These are phyloP conservation scores for Pichia sp. DNA, from an alignment of 1,139 yeast species.

Conservation along the genomic window DNA sequence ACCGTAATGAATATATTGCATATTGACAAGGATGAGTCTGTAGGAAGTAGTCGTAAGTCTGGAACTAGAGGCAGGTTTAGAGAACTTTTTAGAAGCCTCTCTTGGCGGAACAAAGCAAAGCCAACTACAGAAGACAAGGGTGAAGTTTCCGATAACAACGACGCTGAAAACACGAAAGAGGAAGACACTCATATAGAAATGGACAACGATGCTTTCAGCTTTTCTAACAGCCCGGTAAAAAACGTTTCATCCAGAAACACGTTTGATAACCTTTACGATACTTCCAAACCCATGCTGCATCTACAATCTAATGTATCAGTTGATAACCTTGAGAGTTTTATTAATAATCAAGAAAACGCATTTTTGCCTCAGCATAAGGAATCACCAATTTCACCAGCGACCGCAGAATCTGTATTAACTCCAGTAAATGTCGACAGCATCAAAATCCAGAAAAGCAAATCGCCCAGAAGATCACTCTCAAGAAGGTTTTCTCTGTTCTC, in stretches of 20 bases:
- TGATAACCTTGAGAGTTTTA: neutral
- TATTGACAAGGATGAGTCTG: neutral
- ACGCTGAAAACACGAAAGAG: neutral
- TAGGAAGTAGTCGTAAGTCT: neutral
- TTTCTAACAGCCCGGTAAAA: neutral
- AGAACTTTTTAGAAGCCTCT: conserved; percentile 6
- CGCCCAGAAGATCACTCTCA: conserved; percentile 6
- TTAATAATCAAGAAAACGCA: neutral
- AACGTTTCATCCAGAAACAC: neutral
- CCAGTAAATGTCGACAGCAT: neutral
- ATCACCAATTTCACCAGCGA: neutral
- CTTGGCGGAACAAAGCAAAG: conserved; percentile 7
- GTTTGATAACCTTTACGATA: conserved; percentile 6
- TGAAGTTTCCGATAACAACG: neutral
- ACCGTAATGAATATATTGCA: conserved; percentile 7
- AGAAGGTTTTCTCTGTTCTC: conserved; percentile 7
- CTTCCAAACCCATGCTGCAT: conserved; percentile 3
- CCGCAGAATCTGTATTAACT: neutral
- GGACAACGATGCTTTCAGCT: neutral
- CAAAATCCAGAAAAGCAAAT: neutral
- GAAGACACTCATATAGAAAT: neutral
- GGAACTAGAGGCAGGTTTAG: conserved; percentile 4
- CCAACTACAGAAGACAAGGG: too few relatives aligned
- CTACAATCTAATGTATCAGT: neutral
- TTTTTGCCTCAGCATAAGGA: neutral